Base-by-base conservation (phyloP, 495 filamentous ascomycete species). In the Lindgomyces ingoldianus region DNA sequence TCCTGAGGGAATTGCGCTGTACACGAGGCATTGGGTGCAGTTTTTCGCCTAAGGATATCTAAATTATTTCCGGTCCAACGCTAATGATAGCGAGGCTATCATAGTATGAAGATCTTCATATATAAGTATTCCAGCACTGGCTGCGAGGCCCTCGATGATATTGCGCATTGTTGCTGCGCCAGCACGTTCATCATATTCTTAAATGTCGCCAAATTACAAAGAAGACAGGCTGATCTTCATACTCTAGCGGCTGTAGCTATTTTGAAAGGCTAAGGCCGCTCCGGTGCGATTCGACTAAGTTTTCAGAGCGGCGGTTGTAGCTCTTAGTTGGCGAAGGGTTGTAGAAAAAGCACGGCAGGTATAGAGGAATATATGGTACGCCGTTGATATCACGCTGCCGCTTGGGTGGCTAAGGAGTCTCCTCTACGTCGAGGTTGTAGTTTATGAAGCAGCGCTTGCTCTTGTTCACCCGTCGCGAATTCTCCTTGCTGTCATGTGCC, bases 41-140 rank as follows among this genome's bases (percentile, higher is more conserved):
- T 62, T 30, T 29, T 65, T 65, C 44, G 62, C 62, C 62, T 42
- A 66, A 24, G 51, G 27, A 62, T 69, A 69, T 36, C 39, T 26
- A 51, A 62, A 62, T 56, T 45, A 50, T 29, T 19, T 62, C 36
- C 52, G 44, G 27, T 69, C 62, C 48, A 52, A 39, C 30, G 52
- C 36, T 33, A 22, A 39, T 54, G 44, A 51, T 42, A 65, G 50
- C 14, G 61, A 0, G 25, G 55, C 36, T 3, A 48, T 27, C 25
- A 61, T 42, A 1, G 8, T 24, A 46, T 57, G 14, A 12, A 69
- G 47, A 47, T 57, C 27, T 9, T 41, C 25, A 45, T 65, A 65
- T 58, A 57, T 59, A n/a, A 68, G 26, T 11, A 67, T 62, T 67
- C 64, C 50, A 56, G 56, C 26, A 2, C 58, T 27, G 39, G 55